A percentile compares a stretch with the other conserved stretches of the same genome.
These are phyloP conservation scores for Bipolaris cookei DNA, from an alignment of 2,329 filamentous ascomycete genomes.

Conservation along the genomic window DNA sequence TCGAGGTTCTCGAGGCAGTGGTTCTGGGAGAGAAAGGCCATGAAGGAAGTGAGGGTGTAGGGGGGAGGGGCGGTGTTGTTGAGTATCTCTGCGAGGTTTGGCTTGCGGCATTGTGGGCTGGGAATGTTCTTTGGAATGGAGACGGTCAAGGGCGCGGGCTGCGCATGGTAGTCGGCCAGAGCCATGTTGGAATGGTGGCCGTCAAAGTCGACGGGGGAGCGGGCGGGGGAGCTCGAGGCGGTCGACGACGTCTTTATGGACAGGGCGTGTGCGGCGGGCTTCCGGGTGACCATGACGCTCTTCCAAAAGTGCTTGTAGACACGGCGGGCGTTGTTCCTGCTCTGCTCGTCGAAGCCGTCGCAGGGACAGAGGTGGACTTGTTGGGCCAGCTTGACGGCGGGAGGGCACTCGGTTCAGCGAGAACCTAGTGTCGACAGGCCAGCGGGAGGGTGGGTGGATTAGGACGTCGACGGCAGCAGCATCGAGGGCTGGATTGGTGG, in stretches of 20 bases:
- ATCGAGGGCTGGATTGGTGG: slow-evolving; percentile 32
- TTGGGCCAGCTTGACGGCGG: slow-evolving; percentile 49
- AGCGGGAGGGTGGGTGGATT: slow-evolving; percentile 25
- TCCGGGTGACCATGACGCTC: slow-evolving; percentile 48
- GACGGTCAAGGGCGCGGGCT: slow-evolving; percentile 59
- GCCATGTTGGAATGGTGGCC: slow-evolving; percentile 57
- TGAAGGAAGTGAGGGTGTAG: slow-evolving; percentile 91
- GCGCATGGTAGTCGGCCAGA: slow-evolving; percentile 55
- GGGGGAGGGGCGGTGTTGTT: slow-evolving; percentile 84
- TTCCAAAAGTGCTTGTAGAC: slow-evolving; percentile 49
- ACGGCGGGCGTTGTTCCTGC: slow-evolving; percentile 41
- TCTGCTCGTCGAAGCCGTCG: slow-evolving; percentile 42
- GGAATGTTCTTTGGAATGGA: slow-evolving; percentile 53
- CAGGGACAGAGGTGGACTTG: slow-evolving; percentile 43
- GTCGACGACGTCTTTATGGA: slow-evolving; percentile 45
- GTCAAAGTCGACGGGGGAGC: slow-evolving; percentile 39
- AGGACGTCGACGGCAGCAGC: slow-evolving; percentile 33
- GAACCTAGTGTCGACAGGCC: slow-evolving; percentile 41
- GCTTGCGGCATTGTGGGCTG: slow-evolving; percentile 64
- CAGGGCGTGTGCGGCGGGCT: slow-evolving; percentile 34
- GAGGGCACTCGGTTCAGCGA: slow-evolving; percentile 42
- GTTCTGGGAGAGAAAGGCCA: slow-evolving; percentile 95
- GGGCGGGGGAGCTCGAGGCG: slow-evolving; percentile 42
- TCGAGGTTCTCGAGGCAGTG: slow-evolving; percentile 96
- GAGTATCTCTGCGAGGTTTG: slow-evolving; percentile 85